Evolutionary conservation across 2,329 filamentous ascomycete species (phyloP).

Genomic region (Pseudogymnoascus sp.): DNA sequence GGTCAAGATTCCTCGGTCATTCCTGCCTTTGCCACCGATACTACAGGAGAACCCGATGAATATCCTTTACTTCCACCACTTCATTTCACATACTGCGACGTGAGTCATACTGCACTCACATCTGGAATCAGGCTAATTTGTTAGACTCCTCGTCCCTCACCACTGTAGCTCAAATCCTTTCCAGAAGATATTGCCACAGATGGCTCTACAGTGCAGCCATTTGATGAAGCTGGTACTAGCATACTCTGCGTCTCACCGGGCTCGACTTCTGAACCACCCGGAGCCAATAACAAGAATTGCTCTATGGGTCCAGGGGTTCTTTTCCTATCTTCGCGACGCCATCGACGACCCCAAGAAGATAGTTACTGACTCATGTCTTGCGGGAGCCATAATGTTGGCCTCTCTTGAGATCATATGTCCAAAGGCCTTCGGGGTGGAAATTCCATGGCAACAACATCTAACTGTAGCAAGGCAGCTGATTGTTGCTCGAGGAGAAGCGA

Average conservation of each 20-base stretch:
- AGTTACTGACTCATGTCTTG: slow-evolving; percentile 65
- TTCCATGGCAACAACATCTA: slow-evolving; percentile 74
- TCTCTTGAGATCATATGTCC: slow-evolving; percentile 79
- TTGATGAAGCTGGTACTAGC: slow-evolving; percentile 70
- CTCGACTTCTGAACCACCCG: slow-evolving; percentile 62
- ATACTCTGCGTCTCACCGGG: slow-evolving; percentile 77
- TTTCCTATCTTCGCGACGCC: slow-evolving; percentile 61
- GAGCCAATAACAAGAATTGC: slow-evolving; percentile 74
- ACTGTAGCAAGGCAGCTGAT: slow-evolving; percentile 70
- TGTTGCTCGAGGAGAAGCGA: slow-evolving; percentile 46
- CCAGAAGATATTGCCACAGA: slow-evolving; percentile 42
- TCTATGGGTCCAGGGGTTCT: slow-evolving; percentile 71
- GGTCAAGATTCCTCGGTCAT: slow-evolving; percentile 23
- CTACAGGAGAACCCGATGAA: slow-evolving; percentile 71
- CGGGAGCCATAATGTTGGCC: slow-evolving; percentile 76
- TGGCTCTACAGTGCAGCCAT: slow-evolving; percentile 62
- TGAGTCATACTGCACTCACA: neutral
- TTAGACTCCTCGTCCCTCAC: slow-evolving; percentile 48
- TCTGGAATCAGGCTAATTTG: slow-evolving; percentile 57
- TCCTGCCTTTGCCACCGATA: slow-evolving; percentile 41
- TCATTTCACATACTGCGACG: slow-evolving; percentile 9
- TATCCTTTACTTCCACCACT: slow-evolving; percentile 64
- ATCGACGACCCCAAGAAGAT: slow-evolving; percentile 52
- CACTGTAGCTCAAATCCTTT: slow-evolving; percentile 46
- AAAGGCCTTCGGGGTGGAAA: slow-evolving; percentile 69